Conservation (phyloP, 805 yeast genomes). For the Barnettozyma sucrosica region DNA sequence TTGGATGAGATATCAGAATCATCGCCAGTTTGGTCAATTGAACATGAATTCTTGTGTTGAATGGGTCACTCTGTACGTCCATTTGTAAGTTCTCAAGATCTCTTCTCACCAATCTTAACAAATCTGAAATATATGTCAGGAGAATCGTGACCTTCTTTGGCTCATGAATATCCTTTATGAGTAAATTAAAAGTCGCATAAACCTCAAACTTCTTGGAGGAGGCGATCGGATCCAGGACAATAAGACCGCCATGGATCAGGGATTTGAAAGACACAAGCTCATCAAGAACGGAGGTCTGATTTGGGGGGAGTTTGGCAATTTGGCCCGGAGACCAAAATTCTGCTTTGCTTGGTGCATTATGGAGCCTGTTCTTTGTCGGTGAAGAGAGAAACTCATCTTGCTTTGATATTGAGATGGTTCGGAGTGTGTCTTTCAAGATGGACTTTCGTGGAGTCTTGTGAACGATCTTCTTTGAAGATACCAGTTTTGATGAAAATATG, state of each 20-base stretch:
- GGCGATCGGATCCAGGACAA: slow-evolving; percentile 7
- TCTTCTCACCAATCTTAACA: slow-evolving; percentile 7
- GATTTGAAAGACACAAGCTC: slow-evolving; percentile 15
- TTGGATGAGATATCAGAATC: slow-evolving; percentile 13
- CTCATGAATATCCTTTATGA: slow-evolving; percentile 21
- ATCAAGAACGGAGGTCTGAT: not conserved
- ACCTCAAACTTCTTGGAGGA: slow-evolving; percentile 23
- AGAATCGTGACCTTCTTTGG: slow-evolving; percentile 7
- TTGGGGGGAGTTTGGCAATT: slow-evolving; percentile 15
- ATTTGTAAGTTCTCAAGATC: slow-evolving; percentile 13
- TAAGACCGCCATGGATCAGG: slow-evolving; percentile 21
- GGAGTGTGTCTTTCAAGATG: slow-evolving; percentile 13
- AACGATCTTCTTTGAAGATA: not conserved
- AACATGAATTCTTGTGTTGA: slow-evolving; percentile 19
- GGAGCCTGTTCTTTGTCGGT: not conserved
- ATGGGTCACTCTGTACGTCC: slow-evolving; percentile 13
- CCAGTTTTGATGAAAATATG: slow-evolving; percentile 13
- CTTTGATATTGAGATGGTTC: slow-evolving; percentile 4
- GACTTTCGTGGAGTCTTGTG: slow-evolving; percentile 21
- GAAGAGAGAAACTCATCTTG: slow-evolving; percentile 12
- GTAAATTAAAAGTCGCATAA: slow-evolving; percentile 20
- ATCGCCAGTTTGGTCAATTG: slow-evolving; percentile 21
- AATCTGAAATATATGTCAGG: slow-evolving; percentile 3
- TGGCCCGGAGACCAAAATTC: slow-evolving; percentile 26
- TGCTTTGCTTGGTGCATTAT: slow-evolving; percentile 1